A percentile compares a stretch with the other conserved stretches of the same genome.
Conservation (phyloP, 179 eudicot species). For the Sideroxylon spinosum region DNA sequence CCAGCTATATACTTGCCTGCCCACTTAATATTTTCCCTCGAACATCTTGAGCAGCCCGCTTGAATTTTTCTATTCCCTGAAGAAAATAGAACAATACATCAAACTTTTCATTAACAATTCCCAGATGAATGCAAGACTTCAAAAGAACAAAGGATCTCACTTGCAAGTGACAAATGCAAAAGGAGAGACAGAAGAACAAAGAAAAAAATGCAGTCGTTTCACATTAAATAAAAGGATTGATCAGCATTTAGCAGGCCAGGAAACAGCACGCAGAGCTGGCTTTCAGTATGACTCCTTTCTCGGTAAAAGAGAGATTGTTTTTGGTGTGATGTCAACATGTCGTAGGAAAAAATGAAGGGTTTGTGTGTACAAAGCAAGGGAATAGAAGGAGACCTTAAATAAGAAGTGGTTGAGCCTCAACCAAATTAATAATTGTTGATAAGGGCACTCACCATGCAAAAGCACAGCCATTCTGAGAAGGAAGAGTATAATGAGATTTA, state of each 20-base stretch:
- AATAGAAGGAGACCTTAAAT: neutral
- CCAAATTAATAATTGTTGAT: neutral
- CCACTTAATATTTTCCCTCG: conserved; percentile 75
- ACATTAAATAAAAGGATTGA: neutral
- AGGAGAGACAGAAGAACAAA: too few species aligned
- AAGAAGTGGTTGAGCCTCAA: neutral
- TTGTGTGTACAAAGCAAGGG: neutral
- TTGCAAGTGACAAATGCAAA: neutral
- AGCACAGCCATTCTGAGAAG: neutral
- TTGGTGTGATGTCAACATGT: too few species aligned
- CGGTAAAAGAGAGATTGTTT: neutral
- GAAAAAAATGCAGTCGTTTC: neutral
- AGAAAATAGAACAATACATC: conserved; percentile 2
- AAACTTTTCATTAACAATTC: neutral
- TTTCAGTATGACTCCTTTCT: neutral
- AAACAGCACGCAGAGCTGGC: neutral
- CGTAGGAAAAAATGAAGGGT: neutral
- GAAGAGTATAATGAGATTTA: neutral
- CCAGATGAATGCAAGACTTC: neutral
- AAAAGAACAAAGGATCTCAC: conserved; percentile 5
- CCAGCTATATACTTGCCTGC: conserved; percentile 45
- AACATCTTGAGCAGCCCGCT: conserved; percentile 81
- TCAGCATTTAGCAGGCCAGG: too few species aligned
- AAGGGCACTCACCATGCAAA: neutral
- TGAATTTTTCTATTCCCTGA: conserved; percentile 92